Evolutionary conservation across 345 rosid species (phyloP), one percentile per base, ranked within the genome.

Genomic region (Boechera retrofracta): DNA sequence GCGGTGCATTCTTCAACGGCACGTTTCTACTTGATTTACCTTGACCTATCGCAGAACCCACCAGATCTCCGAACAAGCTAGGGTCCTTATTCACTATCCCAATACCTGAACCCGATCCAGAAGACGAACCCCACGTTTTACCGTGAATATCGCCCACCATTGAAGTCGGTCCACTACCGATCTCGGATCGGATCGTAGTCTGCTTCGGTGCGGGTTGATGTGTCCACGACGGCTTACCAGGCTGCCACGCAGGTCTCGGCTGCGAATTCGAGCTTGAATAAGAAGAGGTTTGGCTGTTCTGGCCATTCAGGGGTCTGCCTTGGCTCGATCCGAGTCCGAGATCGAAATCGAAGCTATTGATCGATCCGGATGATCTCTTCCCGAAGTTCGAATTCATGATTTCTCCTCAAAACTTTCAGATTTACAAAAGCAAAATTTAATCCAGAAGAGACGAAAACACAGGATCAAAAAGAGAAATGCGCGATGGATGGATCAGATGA

Each of bases 131-230:
- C 99, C 98, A 95, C 64, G 87, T 92, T 87, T 87, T 95, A 35
- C 98, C 98, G 49, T 59, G 87, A 62, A 94, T 94, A 81, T 94
- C 98, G 0, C 97, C 98, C 13, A 83, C 91, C 97, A 92, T 92
- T 4, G 98, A 88, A 69, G 82, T 69, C 41, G 97, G 93, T 13
- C 88, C 89, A 28, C 71, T 82, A 4, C 73, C 83, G 45, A 85
- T 42, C 64, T 73, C 88, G 0, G 86, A 33, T 45, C 81, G 76
- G 73, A 78, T 78, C 12, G 72, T 55, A 52, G 86, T 47, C 69
- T 78, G 95, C 63, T 71, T 66, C 18, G 88, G 87, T 12, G 93
- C 86, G 4, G 94, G 91, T 38, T 90, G 94, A 82, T 94, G 98
- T 12, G 94, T 89, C 98, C 98, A 94, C 0, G 96, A 79, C 33